A percentile compares a stretch with the other conserved stretches of the same genome.
Evolutionary conservation across 2,329 filamentous ascomycete species (phyloP).

Genomic region (Microsporum canis): DNA sequence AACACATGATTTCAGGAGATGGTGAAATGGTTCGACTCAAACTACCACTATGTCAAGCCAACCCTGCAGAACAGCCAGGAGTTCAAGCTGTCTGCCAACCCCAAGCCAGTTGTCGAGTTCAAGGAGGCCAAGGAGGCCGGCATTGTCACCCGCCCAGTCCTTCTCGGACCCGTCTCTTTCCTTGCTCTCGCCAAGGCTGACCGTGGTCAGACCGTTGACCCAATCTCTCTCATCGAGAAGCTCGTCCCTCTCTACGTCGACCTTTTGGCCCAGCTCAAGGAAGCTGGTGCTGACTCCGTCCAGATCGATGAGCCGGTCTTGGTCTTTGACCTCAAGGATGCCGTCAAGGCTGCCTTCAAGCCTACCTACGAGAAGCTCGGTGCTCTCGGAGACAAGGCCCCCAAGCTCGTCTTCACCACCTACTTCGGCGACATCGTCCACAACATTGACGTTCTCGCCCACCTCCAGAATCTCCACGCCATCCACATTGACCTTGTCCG

Average conservation of each 20-base stretch:
- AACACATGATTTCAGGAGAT: constrained; percentile 55
- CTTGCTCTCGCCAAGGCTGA: constrained; percentile 96
- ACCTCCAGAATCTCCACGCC: constrained; percentile 60
- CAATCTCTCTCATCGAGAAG: constrained; percentile 86
- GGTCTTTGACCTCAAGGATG: constrained; percentile 81
- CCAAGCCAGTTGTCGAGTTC: constrained; percentile 93
- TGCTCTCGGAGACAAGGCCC: constrained; percentile 62
- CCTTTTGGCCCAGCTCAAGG: constrained; percentile 86
- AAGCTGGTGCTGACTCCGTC: constrained; percentile 86
- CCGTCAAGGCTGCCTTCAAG: constrained; percentile 96
- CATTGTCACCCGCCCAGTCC: constrained; percentile 81
- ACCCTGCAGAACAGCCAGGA: constrained; percentile 93
- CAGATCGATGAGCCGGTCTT: constrained; percentile 98
- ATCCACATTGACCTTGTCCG: constrained; percentile 95
- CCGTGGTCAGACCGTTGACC: constrained; percentile 82
- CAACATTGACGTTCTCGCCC: constrained; percentile 85
- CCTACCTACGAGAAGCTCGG: constrained; percentile 83
- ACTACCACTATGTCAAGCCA: constrained; percentile 99
- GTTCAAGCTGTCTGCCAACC: constrained; percentile 76
- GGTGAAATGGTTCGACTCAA: constrained; percentile 99
- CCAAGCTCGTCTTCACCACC: constrained; percentile 81
- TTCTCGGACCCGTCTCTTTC: constrained; percentile 95
- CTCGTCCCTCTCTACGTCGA: constrained; percentile 91
- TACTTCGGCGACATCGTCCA: constrained; percentile 99
- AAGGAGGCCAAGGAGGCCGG: constrained; percentile 96